A percentile compares a stretch with the other conserved stretches of the same genome.
These are phyloP conservation scores for Microascus cirrosus DNA, from an alignment of 2,329 filamentous ascomycete species.

Conservation along the genomic window DNA sequence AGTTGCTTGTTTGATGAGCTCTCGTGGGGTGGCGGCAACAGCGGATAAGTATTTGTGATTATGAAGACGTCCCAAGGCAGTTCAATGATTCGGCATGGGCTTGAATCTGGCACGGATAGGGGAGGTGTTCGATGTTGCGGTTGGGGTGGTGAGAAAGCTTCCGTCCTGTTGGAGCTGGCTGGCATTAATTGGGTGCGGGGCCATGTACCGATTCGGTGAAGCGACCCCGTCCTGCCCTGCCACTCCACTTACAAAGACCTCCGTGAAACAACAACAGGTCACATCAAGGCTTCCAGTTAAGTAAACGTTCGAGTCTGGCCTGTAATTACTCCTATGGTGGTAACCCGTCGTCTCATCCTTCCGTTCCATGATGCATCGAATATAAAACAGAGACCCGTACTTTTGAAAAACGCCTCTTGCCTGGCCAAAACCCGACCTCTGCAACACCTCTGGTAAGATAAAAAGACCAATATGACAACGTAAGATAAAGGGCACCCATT, in stretches of 20 bases:
- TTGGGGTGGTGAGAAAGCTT: background rate
- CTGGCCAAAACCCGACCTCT: background rate
- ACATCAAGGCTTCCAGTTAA: background rate
- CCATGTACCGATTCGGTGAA: background rate
- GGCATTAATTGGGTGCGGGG: background rate
- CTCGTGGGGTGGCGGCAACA: background rate
- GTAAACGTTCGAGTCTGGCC: background rate
- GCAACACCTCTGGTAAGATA: background rate
- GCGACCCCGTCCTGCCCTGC: background rate
- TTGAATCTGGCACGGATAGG: background rate
- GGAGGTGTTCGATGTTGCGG: background rate
- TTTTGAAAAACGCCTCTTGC: background rate
- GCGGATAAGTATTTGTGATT: background rate
- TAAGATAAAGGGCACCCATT: background rate
- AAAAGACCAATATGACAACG: background rate
- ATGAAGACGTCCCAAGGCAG: background rate
- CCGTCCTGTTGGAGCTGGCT: background rate
- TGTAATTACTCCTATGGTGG: background rate
- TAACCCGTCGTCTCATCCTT: background rate
- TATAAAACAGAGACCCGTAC: background rate
- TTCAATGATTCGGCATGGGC: background rate
- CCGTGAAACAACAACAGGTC: background rate
- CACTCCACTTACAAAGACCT: background rate
- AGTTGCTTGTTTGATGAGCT: background rate
- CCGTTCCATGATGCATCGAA: background rate